These are phyloP conservation scores for Lobulomyces angularis DNA, from an alignment of 192 early-diverging fungal genomes.

Conservation along the genomic window DNA sequence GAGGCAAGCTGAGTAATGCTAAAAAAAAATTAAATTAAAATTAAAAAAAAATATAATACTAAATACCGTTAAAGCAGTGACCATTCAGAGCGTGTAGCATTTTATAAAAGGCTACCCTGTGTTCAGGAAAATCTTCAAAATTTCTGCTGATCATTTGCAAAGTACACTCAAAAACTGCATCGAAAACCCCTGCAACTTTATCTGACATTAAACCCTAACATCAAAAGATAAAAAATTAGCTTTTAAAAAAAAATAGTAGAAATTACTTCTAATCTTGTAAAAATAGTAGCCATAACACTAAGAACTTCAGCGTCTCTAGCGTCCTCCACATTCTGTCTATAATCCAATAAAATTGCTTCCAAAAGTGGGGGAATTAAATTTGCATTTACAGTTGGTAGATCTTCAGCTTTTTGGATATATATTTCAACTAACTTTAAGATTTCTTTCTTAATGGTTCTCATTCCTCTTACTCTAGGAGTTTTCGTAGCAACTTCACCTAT, in stretches of 20 bases:
- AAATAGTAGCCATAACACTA: conserved; percentile 80
- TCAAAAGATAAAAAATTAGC: conserved; percentile 1
- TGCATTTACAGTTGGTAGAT: conserved; percentile 61
- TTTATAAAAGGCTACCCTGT: conserved; percentile 88
- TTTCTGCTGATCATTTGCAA: conserved; percentile 99
- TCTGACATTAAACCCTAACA: conserved; percentile 60
- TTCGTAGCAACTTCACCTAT: conserved; percentile 76
- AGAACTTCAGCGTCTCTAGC: conserved; percentile 94
- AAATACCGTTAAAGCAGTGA: conserved; percentile 75
- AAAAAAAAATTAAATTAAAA: conserved; percentile 6
- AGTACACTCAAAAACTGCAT: conserved; percentile 91
- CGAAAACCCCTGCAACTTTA: conserved; percentile 74
- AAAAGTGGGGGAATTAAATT: conserved; percentile 86
- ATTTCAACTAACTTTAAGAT: conserved; percentile 83
- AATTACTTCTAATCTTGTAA: conserved; percentile 61
- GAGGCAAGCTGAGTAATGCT: conserved; percentile 72
- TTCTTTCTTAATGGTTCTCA: conserved; percentile 96
- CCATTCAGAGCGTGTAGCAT: conserved; percentile 82
- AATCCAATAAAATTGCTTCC: conserved; percentile 80
- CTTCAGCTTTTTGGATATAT: conserved; percentile 79
- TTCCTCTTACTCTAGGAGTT: conserved; percentile 75
- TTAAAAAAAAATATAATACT: conserved; percentile 3
- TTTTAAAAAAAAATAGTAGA: neutral
- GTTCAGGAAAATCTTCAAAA: conserved; percentile 94
- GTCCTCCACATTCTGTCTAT: conserved; percentile 70